Evolutionary conservation across 495 filamentous ascomycete species (phyloP), one percentile per base, ranked within the genome.

Genomic region (Podospora fimiseda): DNA sequence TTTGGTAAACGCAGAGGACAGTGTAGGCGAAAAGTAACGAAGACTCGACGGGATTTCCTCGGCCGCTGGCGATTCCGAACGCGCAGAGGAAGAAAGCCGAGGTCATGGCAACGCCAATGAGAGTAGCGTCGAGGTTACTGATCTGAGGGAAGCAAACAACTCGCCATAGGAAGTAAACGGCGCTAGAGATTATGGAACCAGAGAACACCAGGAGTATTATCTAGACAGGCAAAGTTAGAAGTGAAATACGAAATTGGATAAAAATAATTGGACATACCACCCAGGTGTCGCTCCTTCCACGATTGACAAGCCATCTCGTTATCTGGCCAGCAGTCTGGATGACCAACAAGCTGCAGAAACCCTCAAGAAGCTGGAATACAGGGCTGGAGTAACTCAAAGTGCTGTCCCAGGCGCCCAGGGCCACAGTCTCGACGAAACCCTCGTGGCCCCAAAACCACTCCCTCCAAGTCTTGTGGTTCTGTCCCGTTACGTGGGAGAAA

Each of bases 1-100:
- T 96, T 68, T 98, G 93, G 68, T 98, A 98, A 64, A 96, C 86
- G 75, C 90, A 96, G 55, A 98, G 83, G 11, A 95, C 91, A 50
- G 96, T 82, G 68, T 98, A 98, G 62, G 93, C 92, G 65, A 98
- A 96, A 30, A 98, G 80, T 18, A 98, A 77, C 14, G 91, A 96
- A 60, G 88, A 94, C 70, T 98, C 93, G 36, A 98, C 89, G 2
- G 91, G 88, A 63, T 96, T 98, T 45, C 93, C 93, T 59, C 90
- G 85, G 8, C 93, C 93, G 59, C 87, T 93, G 54, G 87, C 88
- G 61, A 96, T 98, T 36, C 93, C 93, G 82, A 88, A 96, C 11
- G 88, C 87, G 63, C 90, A 90, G 24, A 98, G 74, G 64, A 96
- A 94, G 43, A 95, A 80, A 20, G 88, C 90, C 52, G 89, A 93